These are phyloP conservation scores for Chamaecrista fasciculata DNA, from an alignment of 306 rosid species.

Conservation along the genomic window DNA sequence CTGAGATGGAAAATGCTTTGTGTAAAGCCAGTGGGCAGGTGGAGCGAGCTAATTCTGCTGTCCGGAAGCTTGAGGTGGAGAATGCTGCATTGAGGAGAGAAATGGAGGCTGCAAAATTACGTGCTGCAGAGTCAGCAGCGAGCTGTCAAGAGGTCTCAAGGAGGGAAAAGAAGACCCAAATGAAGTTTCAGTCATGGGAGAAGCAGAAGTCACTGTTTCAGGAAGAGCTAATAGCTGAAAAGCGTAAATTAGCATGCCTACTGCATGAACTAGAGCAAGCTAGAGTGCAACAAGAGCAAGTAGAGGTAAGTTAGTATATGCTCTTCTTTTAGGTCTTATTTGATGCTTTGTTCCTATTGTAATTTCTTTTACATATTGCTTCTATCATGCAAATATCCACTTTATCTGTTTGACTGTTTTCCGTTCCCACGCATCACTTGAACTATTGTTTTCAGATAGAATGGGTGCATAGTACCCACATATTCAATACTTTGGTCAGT, in stretches of 20 bases:
- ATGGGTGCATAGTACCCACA: background rate
- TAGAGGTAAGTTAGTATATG: constrained; percentile 54
- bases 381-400: constrained; percentile 1
- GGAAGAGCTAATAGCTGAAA: constrained; percentile 59
- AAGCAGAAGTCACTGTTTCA: constrained; percentile 62
- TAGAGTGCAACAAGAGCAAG: constrained; percentile 56
- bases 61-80: constrained; percentile 72
- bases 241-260: constrained; percentile 47
- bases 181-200: constrained; percentile 76
- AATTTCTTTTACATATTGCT: background rate
- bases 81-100: constrained; percentile 64
- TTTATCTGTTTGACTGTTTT: constrained; percentile 13
- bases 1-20: constrained; percentile 85
- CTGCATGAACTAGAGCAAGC: constrained; percentile 63
- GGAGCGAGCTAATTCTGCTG: constrained; percentile 69
- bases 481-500: constrained; percentile 6
- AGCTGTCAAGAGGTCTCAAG: constrained; percentile 68
- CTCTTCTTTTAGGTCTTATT: background rate
- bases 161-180: constrained; percentile 69
- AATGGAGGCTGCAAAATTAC: constrained; percentile 72
- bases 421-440: constrained; percentile 19
- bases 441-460: constrained; percentile 3
- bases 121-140: constrained; percentile 68
- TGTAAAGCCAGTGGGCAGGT: constrained; percentile 83
- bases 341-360: background rate